Percentiles rank a stretch among this genome's conserved stretches.
These are phyloP conservation scores for Coelastrella sp. DNA, from an alignment of 139 green algal species.

Conservation along the genomic window DNA sequence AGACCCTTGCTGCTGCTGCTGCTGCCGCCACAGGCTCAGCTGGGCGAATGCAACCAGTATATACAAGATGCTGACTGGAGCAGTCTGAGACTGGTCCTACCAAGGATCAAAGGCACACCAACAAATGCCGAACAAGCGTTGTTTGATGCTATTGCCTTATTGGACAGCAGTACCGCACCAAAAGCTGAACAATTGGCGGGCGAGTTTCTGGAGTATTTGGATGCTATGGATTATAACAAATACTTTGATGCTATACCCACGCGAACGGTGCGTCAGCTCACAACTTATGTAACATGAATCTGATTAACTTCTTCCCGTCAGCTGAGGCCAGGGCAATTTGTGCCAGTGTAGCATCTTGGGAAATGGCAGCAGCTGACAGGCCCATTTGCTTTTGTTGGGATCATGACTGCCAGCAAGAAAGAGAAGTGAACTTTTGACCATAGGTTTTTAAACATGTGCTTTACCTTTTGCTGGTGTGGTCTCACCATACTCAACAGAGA, in stretches of 20 bases:
- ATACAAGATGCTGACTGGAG: slow-evolving; percentile 38
- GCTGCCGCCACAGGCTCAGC: slow-evolving; percentile 38
- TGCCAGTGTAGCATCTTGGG: too few relatives aligned
- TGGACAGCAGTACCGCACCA: background rate
- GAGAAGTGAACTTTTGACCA: too few relatives aligned
- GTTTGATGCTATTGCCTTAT: slow-evolving; percentile 3
- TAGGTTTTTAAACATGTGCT: too few relatives aligned
- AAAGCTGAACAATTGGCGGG: slow-evolving; percentile 48
- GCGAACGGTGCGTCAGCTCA: slow-evolving; percentile 14
- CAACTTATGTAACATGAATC: too few relatives aligned
- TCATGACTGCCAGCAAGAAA: too few relatives aligned
- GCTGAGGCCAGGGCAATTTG: too few relatives aligned
- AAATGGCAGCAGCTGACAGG: too few relatives aligned
- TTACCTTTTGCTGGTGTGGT: too few relatives aligned
- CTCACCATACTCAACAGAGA: too few relatives aligned
- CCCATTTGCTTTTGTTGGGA: too few relatives aligned
- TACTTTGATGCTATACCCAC: slow-evolving; percentile 65
- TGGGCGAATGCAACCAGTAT: background rate
- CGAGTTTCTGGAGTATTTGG: slow-evolving; percentile 54
- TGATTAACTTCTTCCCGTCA: too few relatives aligned
- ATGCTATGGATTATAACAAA: slow-evolving; percentile 61
- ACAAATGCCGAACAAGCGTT: slow-evolving; percentile 28
- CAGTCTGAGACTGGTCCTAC: slow-evolving; percentile 25
- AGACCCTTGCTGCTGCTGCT: too few relatives aligned
- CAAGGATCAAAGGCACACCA: slow-evolving; percentile 21